Evolutionary conservation across 805 yeast species (phyloP).

Genomic region (Metschnikowia sp.): DNA sequence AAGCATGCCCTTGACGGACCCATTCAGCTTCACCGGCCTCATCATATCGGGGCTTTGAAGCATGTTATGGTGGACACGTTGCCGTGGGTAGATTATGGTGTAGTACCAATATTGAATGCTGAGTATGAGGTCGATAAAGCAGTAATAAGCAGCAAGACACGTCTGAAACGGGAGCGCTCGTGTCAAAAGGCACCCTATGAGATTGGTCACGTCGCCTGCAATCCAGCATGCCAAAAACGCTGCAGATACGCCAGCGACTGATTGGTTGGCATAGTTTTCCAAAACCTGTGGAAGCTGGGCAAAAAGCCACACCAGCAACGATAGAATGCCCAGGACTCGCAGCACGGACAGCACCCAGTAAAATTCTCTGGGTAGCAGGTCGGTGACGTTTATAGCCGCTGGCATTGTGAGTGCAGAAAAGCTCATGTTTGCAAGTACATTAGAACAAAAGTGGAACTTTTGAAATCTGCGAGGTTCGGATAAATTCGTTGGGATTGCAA

Average conservation of each 20-base stretch:
- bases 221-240: constrained; percentile 34
- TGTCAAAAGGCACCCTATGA: constrained; percentile 72
- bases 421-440: constrained; percentile 5
- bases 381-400: constrained; percentile 7
- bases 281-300: constrained; percentile 30
- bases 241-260: constrained; percentile 34
- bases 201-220: constrained; percentile 43
- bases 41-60: constrained; percentile 37
- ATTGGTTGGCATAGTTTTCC: constrained; percentile 29
- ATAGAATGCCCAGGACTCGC: constrained; percentile 19
- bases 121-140: constrained; percentile 29
- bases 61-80: constrained; percentile 39
- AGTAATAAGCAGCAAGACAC: constrained; percentile 66
- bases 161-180: constrained; percentile 79
- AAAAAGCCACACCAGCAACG: constrained; percentile 25
- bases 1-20: constrained; percentile 7
- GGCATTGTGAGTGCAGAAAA: background rate
- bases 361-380: constrained; percentile 13
- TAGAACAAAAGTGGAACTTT: background rate
- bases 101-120: constrained; percentile 20
- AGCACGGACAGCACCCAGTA: constrained; percentile 11
- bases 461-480: background rate
- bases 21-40: constrained; percentile 18
- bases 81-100: constrained; percentile 20
- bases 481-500: background rate